Base-by-base conservation (phyloP, 129 eudicot species). In the Lactuca saligna region DNA sequence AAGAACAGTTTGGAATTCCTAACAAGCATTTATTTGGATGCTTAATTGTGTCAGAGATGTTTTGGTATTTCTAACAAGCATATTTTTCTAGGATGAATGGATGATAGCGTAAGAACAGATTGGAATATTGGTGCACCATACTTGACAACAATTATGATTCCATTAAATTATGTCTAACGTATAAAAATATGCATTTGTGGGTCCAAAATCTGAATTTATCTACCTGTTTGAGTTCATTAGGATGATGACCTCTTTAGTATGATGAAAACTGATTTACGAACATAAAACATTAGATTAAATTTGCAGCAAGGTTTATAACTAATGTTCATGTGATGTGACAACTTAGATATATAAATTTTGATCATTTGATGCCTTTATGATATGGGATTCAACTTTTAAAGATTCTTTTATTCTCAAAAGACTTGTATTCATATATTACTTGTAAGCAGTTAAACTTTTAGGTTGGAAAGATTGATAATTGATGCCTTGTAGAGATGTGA, bases 121-220 rank as follows among this genome's bases (percentile, higher is more conserved):
- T 58, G 72, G 51, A 65, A 75, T 57, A 20, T 75, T 46, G 61
- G 73, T 66, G 72, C 32, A 55, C 65, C 65, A 55, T 13, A 54
- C 4, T 74, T 65, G 66, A 74, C 61, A 65, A 44, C 31, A 74
- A 56, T 64, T 55, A 54, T 67, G 37, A 39, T 64, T 35, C 32
- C 35, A 54, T 17, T 2, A 6, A 29, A 29, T 54, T 33, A 54
- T 63, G 14, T 73, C 33, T 15, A 32, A 42, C 31, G 8, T 57
- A 25, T 41, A n/a, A 60, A 71, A 32, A 34, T 31, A 70, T 48
- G 63, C 25, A 34, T 61, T 49, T 71, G 35, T 58, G 33, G 59
- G 58, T 34, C 68, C 54, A 29, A 46, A 66, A 59, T n/a, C 32
- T 59, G 75, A 58, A 42, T 70, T 57, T 61, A 35, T 0, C 17